A percentile compares a stretch with the other conserved stretches of the same genome.
These are phyloP conservation scores for Xylariales sp. DNA, from an alignment of 2,329 filamentous ascomycete species.

Conservation along the genomic window DNA sequence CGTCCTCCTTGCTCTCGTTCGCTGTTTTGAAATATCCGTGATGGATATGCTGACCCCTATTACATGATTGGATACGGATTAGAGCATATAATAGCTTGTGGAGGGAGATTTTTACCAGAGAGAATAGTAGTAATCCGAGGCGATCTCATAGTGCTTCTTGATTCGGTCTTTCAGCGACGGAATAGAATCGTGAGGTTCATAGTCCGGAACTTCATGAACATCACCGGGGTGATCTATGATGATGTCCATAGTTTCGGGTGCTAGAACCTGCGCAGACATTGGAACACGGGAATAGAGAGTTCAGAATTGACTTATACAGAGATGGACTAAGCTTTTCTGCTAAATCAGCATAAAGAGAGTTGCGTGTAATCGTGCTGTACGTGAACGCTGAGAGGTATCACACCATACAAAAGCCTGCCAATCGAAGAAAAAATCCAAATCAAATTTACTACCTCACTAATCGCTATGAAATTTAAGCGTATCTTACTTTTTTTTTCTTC, in stretches of 20 bases:
- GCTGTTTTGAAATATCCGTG: constrained; percentile 54
- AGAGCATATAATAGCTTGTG: no score
- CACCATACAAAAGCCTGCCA: no score
- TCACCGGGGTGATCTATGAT: constrained; percentile 20
- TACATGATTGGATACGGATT: constrained; percentile 2
- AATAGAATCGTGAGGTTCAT: constrained; percentile 19
- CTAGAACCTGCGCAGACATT: constrained; percentile 1
- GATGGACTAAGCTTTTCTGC: no score
- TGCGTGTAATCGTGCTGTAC: no score
- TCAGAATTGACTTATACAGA: no score
- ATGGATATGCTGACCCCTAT: constrained; percentile 59
- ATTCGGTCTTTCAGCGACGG: constrained; percentile 49
- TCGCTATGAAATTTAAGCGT: no score
- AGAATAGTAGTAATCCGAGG: constrained; percentile 58
- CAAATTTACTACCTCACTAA: no score
- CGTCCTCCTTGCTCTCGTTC: constrained; percentile 50
- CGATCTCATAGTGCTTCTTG: constrained; percentile 57
- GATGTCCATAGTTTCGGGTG: background rate
- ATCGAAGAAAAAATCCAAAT: no score
- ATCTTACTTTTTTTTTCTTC: no score
- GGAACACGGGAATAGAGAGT: no score
- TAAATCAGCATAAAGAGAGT: no score
- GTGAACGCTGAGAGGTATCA: no score
- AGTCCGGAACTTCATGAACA: constrained; percentile 19
- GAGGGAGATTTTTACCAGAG: constrained; percentile 41